phyloP scores from a whole-genome alignment of 2,329 filamentous ascomycete genomes.

The Chaetomium sp. region DNA sequence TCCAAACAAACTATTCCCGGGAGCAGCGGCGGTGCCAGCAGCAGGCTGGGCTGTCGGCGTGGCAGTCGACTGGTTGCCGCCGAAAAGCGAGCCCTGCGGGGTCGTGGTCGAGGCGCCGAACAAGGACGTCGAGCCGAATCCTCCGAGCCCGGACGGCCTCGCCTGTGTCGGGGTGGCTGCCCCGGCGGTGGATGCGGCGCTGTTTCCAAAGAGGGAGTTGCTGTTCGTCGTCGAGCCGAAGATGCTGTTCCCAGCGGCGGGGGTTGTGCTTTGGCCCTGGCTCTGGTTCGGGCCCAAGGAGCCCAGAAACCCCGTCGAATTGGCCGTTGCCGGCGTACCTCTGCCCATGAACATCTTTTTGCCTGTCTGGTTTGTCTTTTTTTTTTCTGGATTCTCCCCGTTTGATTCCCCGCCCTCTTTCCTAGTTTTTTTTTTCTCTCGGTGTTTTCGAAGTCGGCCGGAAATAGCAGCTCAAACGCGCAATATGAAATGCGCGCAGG shows the following conservation, averaged over 20 bases:
- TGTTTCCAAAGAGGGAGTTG: conserved; percentile 11
- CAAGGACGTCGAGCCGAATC: conserved; percentile 7
- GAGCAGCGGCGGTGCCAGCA: background rate
- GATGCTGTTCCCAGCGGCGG: conserved; percentile 14
- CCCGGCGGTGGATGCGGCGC: background rate
- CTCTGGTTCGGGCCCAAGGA: background rate
- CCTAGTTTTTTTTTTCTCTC: no score
- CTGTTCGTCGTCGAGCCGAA: conserved; percentile 14
- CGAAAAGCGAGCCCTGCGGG: conserved; percentile 19
- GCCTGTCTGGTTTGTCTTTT: no score
- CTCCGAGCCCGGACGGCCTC: background rate
- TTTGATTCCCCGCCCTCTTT: no score
- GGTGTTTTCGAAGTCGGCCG: no score
- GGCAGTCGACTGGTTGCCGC: conserved; percentile 6
- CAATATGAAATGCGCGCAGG: conserved; percentile 3
- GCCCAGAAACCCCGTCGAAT: conserved; percentile 10
- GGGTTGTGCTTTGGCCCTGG: background rate
- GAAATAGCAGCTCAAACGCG: background rate
- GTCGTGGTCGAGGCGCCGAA: conserved; percentile 16
- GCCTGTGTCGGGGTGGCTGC: conserved; percentile 2
- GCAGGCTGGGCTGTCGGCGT: background rate
- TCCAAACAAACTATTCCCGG: conserved; percentile 12
- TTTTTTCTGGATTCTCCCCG: no score
- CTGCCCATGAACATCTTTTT: conserved; percentile 16
- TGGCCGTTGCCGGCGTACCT: conserved; percentile 14